Conservation (phyloP, 2,329 filamentous ascomycete species). For the Stemphylium lycopersici region DNA sequence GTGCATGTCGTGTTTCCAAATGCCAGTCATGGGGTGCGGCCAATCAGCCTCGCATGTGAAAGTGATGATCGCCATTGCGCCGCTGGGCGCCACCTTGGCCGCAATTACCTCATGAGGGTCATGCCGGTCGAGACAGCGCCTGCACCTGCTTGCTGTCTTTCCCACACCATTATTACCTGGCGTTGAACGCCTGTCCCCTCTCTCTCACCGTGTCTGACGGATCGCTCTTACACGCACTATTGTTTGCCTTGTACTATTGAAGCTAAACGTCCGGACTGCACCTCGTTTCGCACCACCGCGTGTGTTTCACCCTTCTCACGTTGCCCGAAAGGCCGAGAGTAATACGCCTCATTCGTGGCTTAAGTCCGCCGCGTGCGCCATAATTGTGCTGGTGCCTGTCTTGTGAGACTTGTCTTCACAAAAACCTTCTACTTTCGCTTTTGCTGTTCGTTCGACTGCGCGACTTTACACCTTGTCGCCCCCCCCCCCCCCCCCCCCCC, state of each 20-base stretch:
- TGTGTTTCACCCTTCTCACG: slow-evolving; percentile 13
- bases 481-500: slow-evolving; percentile 1
- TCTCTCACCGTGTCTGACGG: neutral
- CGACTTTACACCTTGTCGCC: neutral
- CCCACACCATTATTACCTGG: slow-evolving; percentile 6
- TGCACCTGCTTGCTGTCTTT: neutral
- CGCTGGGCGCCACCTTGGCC: slow-evolving; percentile 5
- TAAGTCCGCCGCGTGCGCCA: slow-evolving; percentile 7
- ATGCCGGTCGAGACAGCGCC: slow-evolving; percentile 5
- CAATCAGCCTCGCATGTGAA: slow-evolving; percentile 1
- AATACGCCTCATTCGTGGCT: slow-evolving; percentile 15
- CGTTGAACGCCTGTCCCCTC: slow-evolving; percentile 8
- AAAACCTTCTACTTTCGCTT: neutral
- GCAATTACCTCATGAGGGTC: slow-evolving; percentile 5
- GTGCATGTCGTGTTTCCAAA: slow-evolving; percentile 2
- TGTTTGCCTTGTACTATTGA: neutral
- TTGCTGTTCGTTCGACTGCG: neutral
- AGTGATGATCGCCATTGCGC: slow-evolving; percentile 5
- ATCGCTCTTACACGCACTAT: neutral
- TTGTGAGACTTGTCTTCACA: slow-evolving; percentile 4
- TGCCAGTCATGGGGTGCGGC: neutral
- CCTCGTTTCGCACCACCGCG: slow-evolving; percentile 12
- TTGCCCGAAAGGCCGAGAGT: slow-evolving; percentile 13
- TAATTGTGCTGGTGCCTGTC: neutral
- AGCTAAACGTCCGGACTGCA: slow-evolving; percentile 5